Evolutionary conservation across 2,329 filamentous ascomycete species (phyloP).

Genomic region (Aspergillus sp.): DNA sequence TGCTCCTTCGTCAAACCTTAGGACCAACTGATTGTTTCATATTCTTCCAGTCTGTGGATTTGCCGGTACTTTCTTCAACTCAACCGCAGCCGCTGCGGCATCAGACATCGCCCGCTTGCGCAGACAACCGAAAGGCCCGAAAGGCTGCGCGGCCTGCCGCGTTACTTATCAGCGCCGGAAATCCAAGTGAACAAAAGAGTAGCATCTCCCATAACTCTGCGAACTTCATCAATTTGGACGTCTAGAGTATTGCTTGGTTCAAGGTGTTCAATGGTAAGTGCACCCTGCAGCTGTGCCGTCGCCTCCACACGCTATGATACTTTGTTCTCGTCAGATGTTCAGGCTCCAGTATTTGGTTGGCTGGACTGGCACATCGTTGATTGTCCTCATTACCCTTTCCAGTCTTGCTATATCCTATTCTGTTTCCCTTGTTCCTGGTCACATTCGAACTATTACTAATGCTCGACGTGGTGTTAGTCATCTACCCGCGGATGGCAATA

Average conservation of each 20-base stretch:
- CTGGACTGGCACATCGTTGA: slow-evolving; percentile 6
- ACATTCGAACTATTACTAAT: slow-evolving; percentile 27
- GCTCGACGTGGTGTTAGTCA: slow-evolving; percentile 26
- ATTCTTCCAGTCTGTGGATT: not conserved
- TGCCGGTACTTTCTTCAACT: slow-evolving; percentile 1
- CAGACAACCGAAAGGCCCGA: not conserved
- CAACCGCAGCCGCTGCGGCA: slow-evolving; percentile 10
- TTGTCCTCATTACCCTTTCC: not conserved
- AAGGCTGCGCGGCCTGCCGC: slow-evolving; percentile 12
- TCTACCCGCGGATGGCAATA: slow-evolving; percentile 35
- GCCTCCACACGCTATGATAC: not conserved
- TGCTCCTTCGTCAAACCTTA: not conserved
- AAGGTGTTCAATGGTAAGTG: slow-evolving; percentile 26
- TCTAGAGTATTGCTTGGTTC: slow-evolving; percentile 3
- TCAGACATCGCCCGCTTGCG: slow-evolving; percentile 2
- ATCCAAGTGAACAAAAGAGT: not conserved
- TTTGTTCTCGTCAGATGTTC: slow-evolving; percentile 11
- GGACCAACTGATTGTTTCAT: not conserved
- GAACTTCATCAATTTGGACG: slow-evolving; percentile 1
- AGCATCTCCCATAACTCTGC: not conserved
- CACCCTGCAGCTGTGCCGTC: not conserved
- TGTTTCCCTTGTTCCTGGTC: not conserved
- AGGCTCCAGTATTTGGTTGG: slow-evolving; percentile 13
- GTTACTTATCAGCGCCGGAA: slow-evolving; percentile 5
- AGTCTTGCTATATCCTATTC: not conserved